Conservation (phyloP, 306 rosid genomes). For the Rosa lucieae region DNA sequence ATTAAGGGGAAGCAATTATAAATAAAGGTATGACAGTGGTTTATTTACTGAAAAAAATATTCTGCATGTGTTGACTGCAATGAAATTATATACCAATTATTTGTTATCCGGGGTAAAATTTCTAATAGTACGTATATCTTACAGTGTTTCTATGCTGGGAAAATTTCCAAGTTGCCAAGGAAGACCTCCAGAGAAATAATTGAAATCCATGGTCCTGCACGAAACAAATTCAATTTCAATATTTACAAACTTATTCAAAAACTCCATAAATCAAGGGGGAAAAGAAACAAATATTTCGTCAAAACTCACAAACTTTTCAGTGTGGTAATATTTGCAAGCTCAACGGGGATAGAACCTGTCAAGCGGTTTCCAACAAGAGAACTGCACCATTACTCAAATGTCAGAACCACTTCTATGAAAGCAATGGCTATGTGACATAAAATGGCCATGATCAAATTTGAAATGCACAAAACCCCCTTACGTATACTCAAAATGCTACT, state of each 20-base stretch:
- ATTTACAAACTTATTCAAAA: not conserved
- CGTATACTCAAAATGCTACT: not conserved
- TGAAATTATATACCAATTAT: no score
- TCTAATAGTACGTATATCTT: not conserved
- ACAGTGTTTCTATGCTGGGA: not conserved
- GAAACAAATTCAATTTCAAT: constrained; percentile 15
- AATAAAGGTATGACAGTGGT: no score
- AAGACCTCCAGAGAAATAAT: constrained; percentile 59
- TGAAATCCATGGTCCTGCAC: constrained; percentile 55
- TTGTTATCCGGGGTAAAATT: not conserved
- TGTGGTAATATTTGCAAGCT: constrained; percentile 58
- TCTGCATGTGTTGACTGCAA: no score
- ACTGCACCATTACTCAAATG: constrained; percentile 31
- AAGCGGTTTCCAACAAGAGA: constrained; percentile 56
- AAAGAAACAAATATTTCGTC: not conserved
- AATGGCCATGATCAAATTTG: not conserved
- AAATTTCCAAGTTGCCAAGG: constrained; percentile 25
- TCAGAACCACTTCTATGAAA: not conserved
- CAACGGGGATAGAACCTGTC: constrained; percentile 66
- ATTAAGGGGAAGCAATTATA: not conserved
- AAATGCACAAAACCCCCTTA: not conserved
- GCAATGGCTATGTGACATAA: not conserved
- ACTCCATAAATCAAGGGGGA: not conserved
- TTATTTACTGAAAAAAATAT: no score
- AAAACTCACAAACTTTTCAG: constrained; percentile 65